Conservation (phyloP, 805 yeast species). For the Saccharomyces cerevisiae region DNA sequence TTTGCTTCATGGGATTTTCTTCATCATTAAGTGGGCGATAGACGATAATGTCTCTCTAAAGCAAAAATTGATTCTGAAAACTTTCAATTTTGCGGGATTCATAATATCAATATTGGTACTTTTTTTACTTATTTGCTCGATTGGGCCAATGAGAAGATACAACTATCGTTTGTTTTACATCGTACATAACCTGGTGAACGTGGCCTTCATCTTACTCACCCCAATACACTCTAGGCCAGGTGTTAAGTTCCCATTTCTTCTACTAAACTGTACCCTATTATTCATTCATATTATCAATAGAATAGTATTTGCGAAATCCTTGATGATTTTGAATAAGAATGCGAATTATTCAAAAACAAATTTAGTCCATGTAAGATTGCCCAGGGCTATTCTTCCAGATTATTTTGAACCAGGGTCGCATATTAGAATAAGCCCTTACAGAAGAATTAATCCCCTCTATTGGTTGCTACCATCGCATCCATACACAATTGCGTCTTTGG, state of each 20-base stretch:
- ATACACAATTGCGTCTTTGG: constrained; percentile 46
- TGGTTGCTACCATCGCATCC: constrained; percentile 61
- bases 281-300: constrained; percentile 6
- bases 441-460: constrained; percentile 31
- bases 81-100: constrained; percentile 46
- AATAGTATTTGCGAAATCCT: not conserved
- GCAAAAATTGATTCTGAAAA: constrained; percentile 19
- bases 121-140: constrained; percentile 37
- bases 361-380: constrained; percentile 20
- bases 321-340: constrained; percentile 3
- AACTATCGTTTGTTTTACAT: constrained; percentile 48
- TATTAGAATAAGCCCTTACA: constrained; percentile 39
- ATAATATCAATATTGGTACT: constrained; percentile 32
- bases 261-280: constrained; percentile 16
- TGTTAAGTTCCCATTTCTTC: constrained; percentile 34
- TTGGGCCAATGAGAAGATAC: constrained; percentile 41
- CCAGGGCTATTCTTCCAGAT: constrained; percentile 23
- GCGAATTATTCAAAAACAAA: constrained; percentile 12
- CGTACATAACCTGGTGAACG: constrained; percentile 45
- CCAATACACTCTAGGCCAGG: constrained; percentile 67
- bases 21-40: constrained; percentile 39
- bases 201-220: constrained; percentile 38
- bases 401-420: constrained; percentile 49
- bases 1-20: constrained; percentile 47
- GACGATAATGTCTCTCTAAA: constrained; percentile 33